Evolutionary conservation across 768 basidiomycete species (phyloP), one percentile per base, ranked within the genome.

Genomic region (Agrocybe chaxingu): DNA sequence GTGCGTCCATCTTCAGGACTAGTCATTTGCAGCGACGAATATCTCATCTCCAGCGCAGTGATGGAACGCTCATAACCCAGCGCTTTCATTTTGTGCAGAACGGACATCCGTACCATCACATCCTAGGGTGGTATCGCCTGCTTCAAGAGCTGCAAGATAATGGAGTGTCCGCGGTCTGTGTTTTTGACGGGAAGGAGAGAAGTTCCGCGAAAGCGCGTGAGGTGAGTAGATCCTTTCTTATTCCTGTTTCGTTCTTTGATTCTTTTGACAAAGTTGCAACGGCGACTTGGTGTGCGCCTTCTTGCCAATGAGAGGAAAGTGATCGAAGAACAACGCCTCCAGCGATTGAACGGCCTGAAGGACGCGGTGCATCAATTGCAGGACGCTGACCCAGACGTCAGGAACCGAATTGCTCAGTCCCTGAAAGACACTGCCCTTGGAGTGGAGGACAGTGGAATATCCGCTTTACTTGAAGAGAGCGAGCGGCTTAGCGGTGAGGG

Each of bases 51-150:
- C 37, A 42, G 47, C 16, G 46, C 58, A 92, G 91, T 39, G 91
- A 93, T 75, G 91, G 84, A 41, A 93, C 90, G 6, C 83, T 93
- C 50, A 77, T 93, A 60, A 93, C 90, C 0, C 89, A 90, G 61
- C 80, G 90, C 18, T 75, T 92, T 40, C 87, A 92, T 61, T 93
- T 84, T 65, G 77, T 84, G 0, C 83, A 76, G 10, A 67, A 75
- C 45, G 81, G 84, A 1, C 82, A 89, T 60, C 71, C 69, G 0
- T 73, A 82, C 57, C 78, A 85, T 30, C 91, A 93, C 65, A 74
- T 92, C 16, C 67, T 89, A 3, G 85, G 88, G 13, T 93, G 91
- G 91, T 86, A 87, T 60, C 76, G 78, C 33, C 74, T 92, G 32
- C 70, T 81, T 5, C 70, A 72, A 40, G 89, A 92, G 55, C 69